Base-by-base conservation (phyloP, 116 monocot genomes). In the Posidonia oceanica region DNA sequence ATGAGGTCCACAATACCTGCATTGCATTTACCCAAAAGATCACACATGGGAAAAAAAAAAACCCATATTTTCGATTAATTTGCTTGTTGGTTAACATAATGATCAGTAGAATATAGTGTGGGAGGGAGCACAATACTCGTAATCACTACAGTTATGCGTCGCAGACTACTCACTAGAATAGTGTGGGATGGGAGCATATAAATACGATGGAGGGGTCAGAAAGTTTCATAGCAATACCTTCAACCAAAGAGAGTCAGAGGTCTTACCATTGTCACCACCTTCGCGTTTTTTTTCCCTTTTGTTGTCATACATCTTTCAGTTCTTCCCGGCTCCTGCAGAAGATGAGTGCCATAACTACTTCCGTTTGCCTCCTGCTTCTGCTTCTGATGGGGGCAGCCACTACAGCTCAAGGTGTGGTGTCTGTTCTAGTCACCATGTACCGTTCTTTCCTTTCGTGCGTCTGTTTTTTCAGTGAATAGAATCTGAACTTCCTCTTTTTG, bases 351-450 rank as follows among this genome's bases (percentile, higher is more conserved):
- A n/a, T 17, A 23, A 14, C 15, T 64, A 41, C 64, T 64, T 41
- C 41, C 16, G 14, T 29, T 4, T 61, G 6, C 23, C 39, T 41
- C 41, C 38, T 64, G 15, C 41, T 64, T 39, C 40, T 64, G 64
- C 40, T 64, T 17, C 64, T 64, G 40, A 4, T 40, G 17, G n/a
- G n/a, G n/a, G n/a, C 17, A 15, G 64, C 36, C 36, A n/a, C 39
- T 37, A 64, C 64, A 38, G 14, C 64, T 15, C 64, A 64, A 64
- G 64, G 64, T 64, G 48, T 39, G 16, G 64, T 40, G 14, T 38
- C 41, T 5, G 16, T 41, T 39, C 40, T 39, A 39, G 6, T 42
- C 15, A 39, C 39, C 17, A 12, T 17, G 36, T 20, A 67, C 21
- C 0, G 1, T 3, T 67, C 3, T 44, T 61, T 67, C 22, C 7